Evolutionary conservation across 2,329 filamentous ascomycete species (phyloP).

Genomic region (Paecilomyces dactylethromorphus): DNA sequence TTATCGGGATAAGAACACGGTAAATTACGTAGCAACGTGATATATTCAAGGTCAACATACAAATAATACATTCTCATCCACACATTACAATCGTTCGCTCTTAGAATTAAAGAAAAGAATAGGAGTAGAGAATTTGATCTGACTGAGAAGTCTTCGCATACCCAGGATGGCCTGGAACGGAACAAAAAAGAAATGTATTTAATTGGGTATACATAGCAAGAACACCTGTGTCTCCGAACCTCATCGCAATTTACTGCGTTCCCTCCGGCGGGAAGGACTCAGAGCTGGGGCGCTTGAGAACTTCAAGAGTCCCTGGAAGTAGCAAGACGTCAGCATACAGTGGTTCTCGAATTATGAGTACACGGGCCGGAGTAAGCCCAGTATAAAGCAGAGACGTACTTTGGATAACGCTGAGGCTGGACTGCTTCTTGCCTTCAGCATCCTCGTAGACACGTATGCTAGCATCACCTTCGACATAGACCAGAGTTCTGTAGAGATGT

Average conservation of each 20-base stretch:
- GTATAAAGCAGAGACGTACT: slow-evolving; percentile 50
- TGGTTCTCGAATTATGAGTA: not conserved
- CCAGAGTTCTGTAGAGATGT: slow-evolving; percentile 53
- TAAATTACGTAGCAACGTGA: not conserved
- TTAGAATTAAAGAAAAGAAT: not conserved
- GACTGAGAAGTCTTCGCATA: not conserved
- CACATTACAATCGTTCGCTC: not conserved
- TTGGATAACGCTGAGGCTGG: slow-evolving; percentile 65
- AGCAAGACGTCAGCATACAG: not conserved
- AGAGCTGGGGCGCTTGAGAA: slow-evolving; percentile 24
- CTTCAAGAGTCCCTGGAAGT: slow-evolving; percentile 23
- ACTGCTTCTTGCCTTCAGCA: slow-evolving; percentile 59
- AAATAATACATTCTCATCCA: not conserved
- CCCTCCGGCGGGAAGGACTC: slow-evolving; percentile 3
- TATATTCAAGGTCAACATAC: not conserved
- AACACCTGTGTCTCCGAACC: not conserved
- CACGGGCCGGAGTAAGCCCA: not conserved
- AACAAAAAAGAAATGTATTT: not conserved
- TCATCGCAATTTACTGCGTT: slow-evolving; percentile 6
- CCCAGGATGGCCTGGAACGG: not conserved
- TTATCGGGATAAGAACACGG: not conserved
- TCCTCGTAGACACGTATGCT: slow-evolving; percentile 61
- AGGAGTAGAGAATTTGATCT: not conserved
- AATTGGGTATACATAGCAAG: not conserved
- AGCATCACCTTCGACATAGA: slow-evolving; percentile 81